Evolutionary conservation across 1,139 yeast genomes (phyloP).

Genomic region (Yamadazyma jaroonii): DNA sequence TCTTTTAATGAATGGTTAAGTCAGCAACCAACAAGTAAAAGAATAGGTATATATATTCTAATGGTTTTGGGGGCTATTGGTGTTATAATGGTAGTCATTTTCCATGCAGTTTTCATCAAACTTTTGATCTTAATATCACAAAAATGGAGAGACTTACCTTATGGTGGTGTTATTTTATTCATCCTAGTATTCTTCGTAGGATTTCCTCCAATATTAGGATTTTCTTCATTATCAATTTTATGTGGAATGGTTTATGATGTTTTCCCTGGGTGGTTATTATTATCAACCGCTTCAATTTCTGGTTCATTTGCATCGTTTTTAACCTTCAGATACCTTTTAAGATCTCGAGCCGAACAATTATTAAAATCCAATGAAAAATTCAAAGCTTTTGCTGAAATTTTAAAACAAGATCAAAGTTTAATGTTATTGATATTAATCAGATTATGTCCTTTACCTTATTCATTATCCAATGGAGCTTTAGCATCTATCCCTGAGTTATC

Average conservation of each 20-base stretch:
- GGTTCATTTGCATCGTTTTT: conserved; percentile 78
- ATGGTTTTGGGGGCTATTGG: conserved; percentile 19
- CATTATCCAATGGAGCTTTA: conserved; percentile 87
- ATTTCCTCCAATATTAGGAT: conserved; percentile 91
- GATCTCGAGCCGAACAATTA: conserved; percentile 49
- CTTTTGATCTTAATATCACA: conserved; percentile 46
- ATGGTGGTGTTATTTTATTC: conserved; percentile 57
- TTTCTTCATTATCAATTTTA: conserved; percentile 63
- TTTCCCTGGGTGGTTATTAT: conserved; percentile 72
- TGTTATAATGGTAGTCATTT: conserved; percentile 27
- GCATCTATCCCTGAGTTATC: conserved; percentile 80
- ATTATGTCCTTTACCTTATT: conserved; percentile 89
- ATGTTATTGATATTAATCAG: conserved; percentile 68
- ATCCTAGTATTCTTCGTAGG: conserved; percentile 40
- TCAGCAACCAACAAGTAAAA: conserved; percentile 17
- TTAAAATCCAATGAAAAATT: conserved; percentile 60
- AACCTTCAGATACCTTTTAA: conserved; percentile 60
- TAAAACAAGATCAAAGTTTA: conserved; percentile 63
- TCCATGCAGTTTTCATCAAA: conserved; percentile 46
- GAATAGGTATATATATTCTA: conserved; percentile 13
- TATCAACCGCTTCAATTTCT: conserved; percentile 63
- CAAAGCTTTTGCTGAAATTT: conserved; percentile 70
- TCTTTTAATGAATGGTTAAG: conserved; percentile 17
- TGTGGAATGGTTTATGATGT: conserved; percentile 86
- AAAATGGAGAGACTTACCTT: conserved; percentile 38